Percentiles rank a stretch among this genome's conserved stretches.
phyloP scores from a whole-genome alignment of 2,329 filamentous ascomycete species.

The Ophioceras dolichostomum region DNA sequence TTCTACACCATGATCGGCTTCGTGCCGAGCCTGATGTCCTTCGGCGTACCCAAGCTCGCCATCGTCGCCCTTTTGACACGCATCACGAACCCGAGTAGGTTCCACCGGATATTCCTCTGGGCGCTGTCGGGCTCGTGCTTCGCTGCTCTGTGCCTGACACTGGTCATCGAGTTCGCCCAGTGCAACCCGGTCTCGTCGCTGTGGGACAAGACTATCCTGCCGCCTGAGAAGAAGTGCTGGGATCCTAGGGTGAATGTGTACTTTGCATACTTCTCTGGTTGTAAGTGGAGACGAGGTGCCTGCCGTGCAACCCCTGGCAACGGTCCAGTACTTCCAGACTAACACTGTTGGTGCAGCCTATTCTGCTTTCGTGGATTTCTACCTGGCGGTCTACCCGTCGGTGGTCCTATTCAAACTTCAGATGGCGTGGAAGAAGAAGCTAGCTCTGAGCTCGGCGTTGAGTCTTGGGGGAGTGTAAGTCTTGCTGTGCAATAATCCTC shows the following conservation, averaged over 20 bases:
- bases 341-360: neutral
- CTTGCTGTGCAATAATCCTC: too few species aligned
- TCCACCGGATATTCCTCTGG: constrained; percentile 24
- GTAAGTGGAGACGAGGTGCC: constrained; percentile 18
- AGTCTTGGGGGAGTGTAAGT: constrained; percentile 25
- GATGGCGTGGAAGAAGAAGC: constrained; percentile 25
- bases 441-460: constrained; percentile 22
- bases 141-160: constrained; percentile 11
- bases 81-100: constrained; percentile 21
- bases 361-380: constrained; percentile 20
- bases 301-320: too few species aligned
- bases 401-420: constrained; percentile 22
- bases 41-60: constrained; percentile 27
- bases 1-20: constrained; percentile 24
- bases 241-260: constrained; percentile 21
- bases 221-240: constrained; percentile 18
- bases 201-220: constrained; percentile 22
- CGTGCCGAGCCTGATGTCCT: constrained; percentile 22
- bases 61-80: constrained; percentile 24
- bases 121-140: constrained; percentile 11
- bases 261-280: constrained; percentile 25
- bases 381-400: constrained; percentile 27
- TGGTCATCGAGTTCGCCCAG: constrained; percentile 27
- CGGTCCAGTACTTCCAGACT: too few species aligned
- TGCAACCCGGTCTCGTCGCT: constrained; percentile 19